Base-by-base conservation (phyloP, 805 yeast species). In the Hanseniaspora taiwanica region DNA sequence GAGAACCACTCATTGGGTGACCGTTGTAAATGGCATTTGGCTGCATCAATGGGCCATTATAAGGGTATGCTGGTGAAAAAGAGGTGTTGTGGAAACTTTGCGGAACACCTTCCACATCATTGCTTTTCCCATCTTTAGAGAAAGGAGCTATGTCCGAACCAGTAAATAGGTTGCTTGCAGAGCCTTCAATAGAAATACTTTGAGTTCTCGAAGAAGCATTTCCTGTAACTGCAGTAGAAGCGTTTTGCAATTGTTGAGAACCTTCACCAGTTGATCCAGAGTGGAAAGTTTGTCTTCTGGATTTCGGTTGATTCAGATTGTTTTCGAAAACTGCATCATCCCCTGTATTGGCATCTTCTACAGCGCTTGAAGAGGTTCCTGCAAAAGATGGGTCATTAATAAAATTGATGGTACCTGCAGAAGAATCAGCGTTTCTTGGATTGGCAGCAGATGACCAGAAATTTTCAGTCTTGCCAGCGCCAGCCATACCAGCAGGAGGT, bases 211-310 rank as follows among this genome's bases (percentile, higher is more conserved):
- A 43, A 25, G 46, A 43, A 17, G 39, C 9, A 10, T 23, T 25
- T 12, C 40, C 27, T 6, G 33, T 41, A 21, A 45, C 45, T 16
- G 42, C 21, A 5, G 42, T 16, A 13, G 36, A 25, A 4, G 34
- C 21, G 25, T 17, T 31, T 6, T 27, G 27, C n/a, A n/a, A n/a
- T n/a, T 33, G 38, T 21, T 42, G 32, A 2, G 40, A 35, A 13
- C 42, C 40, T 21, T 50, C 55, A 21, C 46, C 47, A 4, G 54
- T 50, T 19, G 61, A 54, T 21, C 54, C 38, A 12, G 56, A 49
- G 35, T 50, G 59, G 39, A 56, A 56, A 6, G 60, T 56, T 46
- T 58, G 60, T 45, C 62, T 58, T 47, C 62, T 54, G n/a, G 51
- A 45, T 4, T 54, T 19, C 9, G 23, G 21, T 19, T 18, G 23